Evolutionary conservation across 2,329 filamentous ascomycete genomes (phyloP).

Genomic region (Xylariales sp.): DNA sequence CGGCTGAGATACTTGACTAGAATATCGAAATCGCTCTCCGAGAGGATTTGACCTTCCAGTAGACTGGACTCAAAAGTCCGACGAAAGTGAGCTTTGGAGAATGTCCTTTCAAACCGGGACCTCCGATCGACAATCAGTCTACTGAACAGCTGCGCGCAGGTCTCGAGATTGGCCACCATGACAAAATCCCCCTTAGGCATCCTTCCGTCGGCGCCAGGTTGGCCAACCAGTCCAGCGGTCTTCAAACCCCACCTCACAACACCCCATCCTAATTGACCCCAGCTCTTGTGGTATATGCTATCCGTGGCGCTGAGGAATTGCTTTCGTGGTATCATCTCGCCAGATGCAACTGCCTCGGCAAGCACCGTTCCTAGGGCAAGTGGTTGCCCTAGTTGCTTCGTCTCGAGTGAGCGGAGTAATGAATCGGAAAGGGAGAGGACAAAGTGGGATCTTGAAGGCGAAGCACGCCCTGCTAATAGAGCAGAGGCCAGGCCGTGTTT

Average conservation of each 20-base stretch:
- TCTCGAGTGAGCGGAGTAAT: slow-evolving; percentile 68
- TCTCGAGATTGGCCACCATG: slow-evolving; percentile 58
- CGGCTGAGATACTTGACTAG: slow-evolving; percentile 66
- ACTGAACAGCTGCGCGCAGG: slow-evolving; percentile 50
- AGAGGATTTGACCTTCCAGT: slow-evolving; percentile 42
- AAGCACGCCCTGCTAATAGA: slow-evolving; percentile 52
- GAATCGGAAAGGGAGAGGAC: slow-evolving; percentile 54
- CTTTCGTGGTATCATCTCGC: slow-evolving; percentile 65
- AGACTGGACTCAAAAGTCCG: slow-evolving; percentile 52
- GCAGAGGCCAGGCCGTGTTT: slow-evolving; percentile 68
- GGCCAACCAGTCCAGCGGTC: slow-evolving; percentile 26
- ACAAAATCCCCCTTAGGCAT: slow-evolving; percentile 62
- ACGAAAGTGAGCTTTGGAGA: slow-evolving; percentile 61
- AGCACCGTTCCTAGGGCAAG: slow-evolving; percentile 76
- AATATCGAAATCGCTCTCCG: slow-evolving; percentile 62
- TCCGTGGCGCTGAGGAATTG: slow-evolving; percentile 62
- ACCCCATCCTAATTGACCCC: slow-evolving; percentile 63
- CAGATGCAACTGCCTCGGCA: slow-evolving; percentile 64
- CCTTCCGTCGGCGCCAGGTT: slow-evolving; percentile 35
- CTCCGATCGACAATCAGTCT: slow-evolving; percentile 36
- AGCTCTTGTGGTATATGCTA: slow-evolving; percentile 68
- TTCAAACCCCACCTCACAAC: slow-evolving; percentile 28
- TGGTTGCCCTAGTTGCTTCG: slow-evolving; percentile 74
- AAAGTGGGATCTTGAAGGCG: slow-evolving; percentile 41
- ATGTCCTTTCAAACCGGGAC: slow-evolving; percentile 61